Evolutionary conservation across 2,329 filamentous ascomycete species (phyloP).

Genomic region (Aspergillus brunneoviolaceus): DNA sequence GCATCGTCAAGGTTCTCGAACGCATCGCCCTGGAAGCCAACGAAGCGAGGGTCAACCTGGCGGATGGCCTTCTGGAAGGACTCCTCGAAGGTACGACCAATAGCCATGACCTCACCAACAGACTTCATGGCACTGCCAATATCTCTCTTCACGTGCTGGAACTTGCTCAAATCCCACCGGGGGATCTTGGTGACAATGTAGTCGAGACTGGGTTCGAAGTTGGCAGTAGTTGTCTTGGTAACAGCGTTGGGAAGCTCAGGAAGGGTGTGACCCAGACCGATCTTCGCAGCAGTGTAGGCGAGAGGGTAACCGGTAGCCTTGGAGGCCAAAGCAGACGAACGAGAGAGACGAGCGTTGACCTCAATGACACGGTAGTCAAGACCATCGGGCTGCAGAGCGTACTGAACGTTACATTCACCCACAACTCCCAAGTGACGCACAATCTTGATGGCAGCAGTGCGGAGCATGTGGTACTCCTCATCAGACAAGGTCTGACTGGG

Average conservation of each 20-base stretch:
- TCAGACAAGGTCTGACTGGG: slow-evolving; percentile 96
- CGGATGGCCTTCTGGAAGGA: slow-evolving; percentile 98
- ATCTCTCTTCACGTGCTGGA: slow-evolving; percentile 96
- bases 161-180: slow-evolving; percentile 97
- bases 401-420: slow-evolving; percentile 98
- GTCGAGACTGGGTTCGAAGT: slow-evolving; percentile 96
- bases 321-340: slow-evolving; percentile 93
- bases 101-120: slow-evolving; percentile 98
- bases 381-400: slow-evolving; percentile 92
- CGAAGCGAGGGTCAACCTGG: slow-evolving; percentile 87
- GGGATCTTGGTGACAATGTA: slow-evolving; percentile 99
- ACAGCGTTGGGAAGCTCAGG: slow-evolving; percentile 97
- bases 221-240: slow-evolving; percentile 96
- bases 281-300: slow-evolving; percentile 97
- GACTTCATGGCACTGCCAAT: slow-evolving; percentile 99
- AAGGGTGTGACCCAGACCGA: slow-evolving; percentile 90
- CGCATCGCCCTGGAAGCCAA: slow-evolving; percentile 92
- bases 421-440: slow-evolving; percentile 95
- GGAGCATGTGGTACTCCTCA: slow-evolving; percentile 99
- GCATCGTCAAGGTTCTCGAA: slow-evolving; percentile 91
- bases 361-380: slow-evolving; percentile 98
- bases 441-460: slow-evolving; percentile 96
- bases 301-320: slow-evolving; percentile 98
- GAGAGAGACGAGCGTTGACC: slow-evolving; percentile 96
- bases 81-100: slow-evolving; percentile 97